These are phyloP conservation scores for Aegilops longissima DNA, from an alignment of 176 grass and related monocot species.

Conservation along the genomic window DNA sequence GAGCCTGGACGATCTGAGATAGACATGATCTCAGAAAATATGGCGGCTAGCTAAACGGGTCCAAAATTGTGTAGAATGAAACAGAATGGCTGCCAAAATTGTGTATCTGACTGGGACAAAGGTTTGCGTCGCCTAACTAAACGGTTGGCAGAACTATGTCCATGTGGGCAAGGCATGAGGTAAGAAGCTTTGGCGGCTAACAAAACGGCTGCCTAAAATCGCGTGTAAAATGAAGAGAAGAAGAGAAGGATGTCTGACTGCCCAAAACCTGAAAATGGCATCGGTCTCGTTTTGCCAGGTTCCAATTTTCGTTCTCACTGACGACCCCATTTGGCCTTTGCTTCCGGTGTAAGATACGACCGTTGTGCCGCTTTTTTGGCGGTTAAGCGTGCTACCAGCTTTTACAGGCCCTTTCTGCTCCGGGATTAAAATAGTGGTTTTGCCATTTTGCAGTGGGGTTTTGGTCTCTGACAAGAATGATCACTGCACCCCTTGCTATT, in stretches of 20 bases:
- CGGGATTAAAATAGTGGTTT: conserved; percentile 13
- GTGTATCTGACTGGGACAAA: background rate
- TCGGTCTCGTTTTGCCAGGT: background rate
- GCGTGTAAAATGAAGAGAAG: background rate
- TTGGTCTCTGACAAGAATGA: conserved; percentile 4
- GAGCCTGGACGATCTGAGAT: too few species aligned
- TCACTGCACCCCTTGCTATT: background rate
- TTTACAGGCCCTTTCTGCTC: background rate
- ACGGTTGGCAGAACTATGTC: background rate
- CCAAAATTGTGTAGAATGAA: background rate
- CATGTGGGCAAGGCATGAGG: background rate
- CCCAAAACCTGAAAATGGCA: background rate
- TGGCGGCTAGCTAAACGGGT: background rate
- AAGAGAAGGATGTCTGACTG: background rate
- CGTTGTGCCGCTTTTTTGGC: conserved; percentile 9
- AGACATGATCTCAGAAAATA: background rate
- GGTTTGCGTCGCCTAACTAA: background rate
- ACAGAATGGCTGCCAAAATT: background rate
- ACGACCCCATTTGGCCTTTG: background rate
- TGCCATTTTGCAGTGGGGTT: background rate
- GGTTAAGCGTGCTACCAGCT: conserved; percentile 18
- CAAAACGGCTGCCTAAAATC: background rate
- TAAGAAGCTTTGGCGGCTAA: background rate
- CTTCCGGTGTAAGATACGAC: conserved; percentile 32
- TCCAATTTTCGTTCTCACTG: background rate